Evolutionary conservation across 495 filamentous ascomycete species (phyloP), one percentile per base, ranked within the genome.

Genomic region (Cenococcum geophilum): DNA sequence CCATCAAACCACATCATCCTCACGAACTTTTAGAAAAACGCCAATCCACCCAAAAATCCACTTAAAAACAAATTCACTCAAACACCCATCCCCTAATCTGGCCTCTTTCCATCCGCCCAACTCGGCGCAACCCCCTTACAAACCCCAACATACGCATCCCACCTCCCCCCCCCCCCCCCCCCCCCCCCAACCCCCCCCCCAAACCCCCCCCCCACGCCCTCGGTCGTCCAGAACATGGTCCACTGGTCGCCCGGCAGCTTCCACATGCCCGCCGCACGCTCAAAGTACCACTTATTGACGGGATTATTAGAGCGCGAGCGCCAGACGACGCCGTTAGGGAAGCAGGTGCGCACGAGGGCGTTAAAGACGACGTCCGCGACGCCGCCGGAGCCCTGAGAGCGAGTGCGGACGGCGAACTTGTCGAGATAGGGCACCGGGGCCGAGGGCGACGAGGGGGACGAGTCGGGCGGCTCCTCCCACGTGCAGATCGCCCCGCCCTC

Each of bases 211-310:
- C 55, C 58, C n/a, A 83, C 74, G 14, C 80, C 83, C 14, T 85
- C 81, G 1, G 87, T 92, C 0, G 92, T 98, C 92, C 92, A 98
- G 59, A 98, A 97, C 92, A 96, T 96, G 4, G 92, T 88, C 92
- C 92, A 98, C 61, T 84, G 86, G 64, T 79, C 86, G 22, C 79
- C 83, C 0, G 81, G 78, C 35, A 98, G 72, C 74, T 93, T 93
- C 77, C 86, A 87, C 27, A 84, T 89, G 0, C 92, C 92, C 57
- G 80, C 78, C 8, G 88, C 88, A 43, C 92, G 80, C 72, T 97
- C 92, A 71, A 96, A 97, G 71, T 98, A 78, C 76, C 76, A 78
- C 59, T 76, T 76, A 52, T 78, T 78, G 18, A 78, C 76, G 22
- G 76, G 76, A 67, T 78, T 78, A 55, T 70, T 69, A 37, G 65